Percentiles rank a stretch among this genome's conserved stretches.
Conservation (phyloP, 371 early-diverging fungal genomes). For the Mortierella sp. region DNA sequence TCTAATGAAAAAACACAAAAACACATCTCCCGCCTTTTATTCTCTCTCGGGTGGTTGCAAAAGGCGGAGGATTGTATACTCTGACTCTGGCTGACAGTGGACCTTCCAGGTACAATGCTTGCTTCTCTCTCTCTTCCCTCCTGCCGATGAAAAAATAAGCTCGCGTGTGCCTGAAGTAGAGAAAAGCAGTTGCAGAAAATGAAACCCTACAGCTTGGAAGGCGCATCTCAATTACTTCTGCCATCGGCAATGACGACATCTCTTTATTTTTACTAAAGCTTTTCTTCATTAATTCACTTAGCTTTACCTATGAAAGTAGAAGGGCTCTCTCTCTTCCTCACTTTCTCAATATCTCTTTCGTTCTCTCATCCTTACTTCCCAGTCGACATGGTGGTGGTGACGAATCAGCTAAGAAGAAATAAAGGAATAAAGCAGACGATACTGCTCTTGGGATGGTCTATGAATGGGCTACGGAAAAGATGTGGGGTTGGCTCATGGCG, state of each 20-base stretch:
- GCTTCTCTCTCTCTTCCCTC: not conserved
- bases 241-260: conserved; percentile 3
- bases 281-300: not conserved
- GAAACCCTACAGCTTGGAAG: no score
- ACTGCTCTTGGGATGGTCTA: not conserved
- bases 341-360: no score
- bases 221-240: no score
- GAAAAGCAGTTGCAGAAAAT: not conserved
- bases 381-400: not conserved
- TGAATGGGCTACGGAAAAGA: not conserved
- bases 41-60: not conserved
- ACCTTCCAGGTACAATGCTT: not conserved
- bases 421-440: not conserved
- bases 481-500: not conserved
- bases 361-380: not conserved
- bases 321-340: not conserved
- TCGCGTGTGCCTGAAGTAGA: not conserved
- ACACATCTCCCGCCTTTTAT: not conserved
- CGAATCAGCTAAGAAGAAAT: not conserved
- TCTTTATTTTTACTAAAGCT: not conserved
- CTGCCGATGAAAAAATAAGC: not conserved
- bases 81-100: not conserved
- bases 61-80: not conserved
- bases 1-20: not conserved
- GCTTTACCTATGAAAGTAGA: not conserved